Evolutionary conservation across 768 basidiomycete genomes (phyloP).

Genomic region (Podaxis sp.): DNA sequence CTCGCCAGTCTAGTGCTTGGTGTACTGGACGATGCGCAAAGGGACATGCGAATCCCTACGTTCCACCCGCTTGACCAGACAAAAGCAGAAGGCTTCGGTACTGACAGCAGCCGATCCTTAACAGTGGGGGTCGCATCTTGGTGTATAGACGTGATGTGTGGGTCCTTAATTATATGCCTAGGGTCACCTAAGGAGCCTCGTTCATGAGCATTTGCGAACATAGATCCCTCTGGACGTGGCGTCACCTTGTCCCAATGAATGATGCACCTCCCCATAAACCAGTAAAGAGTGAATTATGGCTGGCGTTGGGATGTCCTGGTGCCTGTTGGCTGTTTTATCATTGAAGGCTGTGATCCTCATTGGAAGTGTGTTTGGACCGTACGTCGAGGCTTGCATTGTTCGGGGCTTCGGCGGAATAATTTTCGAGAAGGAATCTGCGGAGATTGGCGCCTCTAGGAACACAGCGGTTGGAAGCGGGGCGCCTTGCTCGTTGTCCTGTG

Average conservation of each 20-base stretch:
- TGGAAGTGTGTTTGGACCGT: slow-evolving; percentile 61
- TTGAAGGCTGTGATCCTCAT: slow-evolving; percentile 51
- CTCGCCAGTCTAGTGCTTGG: slow-evolving; percentile 3
- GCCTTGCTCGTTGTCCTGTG: slow-evolving; percentile 79
- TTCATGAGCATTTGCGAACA: too few relatives aligned
- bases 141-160: slow-evolving; percentile 23
- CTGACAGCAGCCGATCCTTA: slow-evolving; percentile 59
- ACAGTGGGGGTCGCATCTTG: slow-evolving; percentile 53
- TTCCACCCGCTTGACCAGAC: slow-evolving; percentile 47
- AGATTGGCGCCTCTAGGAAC: slow-evolving; percentile 30
- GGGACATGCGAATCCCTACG: slow-evolving; percentile 19
- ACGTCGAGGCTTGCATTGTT: slow-evolving; percentile 41
- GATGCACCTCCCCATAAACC: too few relatives aligned
- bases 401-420: slow-evolving; percentile 28
- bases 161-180: too few relatives aligned
- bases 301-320: slow-evolving; percentile 35
- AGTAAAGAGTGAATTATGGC: too few relatives aligned
- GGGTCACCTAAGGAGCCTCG: too few relatives aligned
- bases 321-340: slow-evolving; percentile 58
- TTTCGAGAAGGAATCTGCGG: slow-evolving; percentile 35
- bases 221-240: too few relatives aligned
- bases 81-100: slow-evolving; percentile 53
- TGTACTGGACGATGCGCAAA: neutral
- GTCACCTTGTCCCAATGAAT: too few relatives aligned
- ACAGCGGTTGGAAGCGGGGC: slow-evolving; percentile 27